Conservation (phyloP, 2,329 filamentous ascomycete species). For the Fusarium secorum region DNA sequence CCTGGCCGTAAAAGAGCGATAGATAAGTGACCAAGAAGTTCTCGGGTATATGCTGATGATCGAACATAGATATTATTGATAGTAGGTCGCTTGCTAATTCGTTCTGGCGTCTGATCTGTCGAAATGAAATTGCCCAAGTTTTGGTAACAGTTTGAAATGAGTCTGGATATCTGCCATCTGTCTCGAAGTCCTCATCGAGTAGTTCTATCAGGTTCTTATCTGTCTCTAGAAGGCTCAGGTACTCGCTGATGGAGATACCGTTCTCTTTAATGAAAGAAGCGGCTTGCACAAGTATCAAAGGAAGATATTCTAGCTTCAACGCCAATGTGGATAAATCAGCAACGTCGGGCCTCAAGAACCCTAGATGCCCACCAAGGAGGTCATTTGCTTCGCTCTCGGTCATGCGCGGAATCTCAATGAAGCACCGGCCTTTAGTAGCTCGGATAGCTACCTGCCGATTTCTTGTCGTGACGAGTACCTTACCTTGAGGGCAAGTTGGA, state of each 20-base stretch:
- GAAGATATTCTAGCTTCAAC: background rate
- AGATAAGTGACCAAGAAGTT: accelerated
- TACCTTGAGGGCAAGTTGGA: background rate
- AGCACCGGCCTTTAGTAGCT: background rate
- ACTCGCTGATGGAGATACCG: accelerated
- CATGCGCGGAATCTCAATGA: background rate
- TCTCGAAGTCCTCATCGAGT: background rate
- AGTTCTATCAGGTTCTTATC: background rate
- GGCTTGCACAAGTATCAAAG: background rate
- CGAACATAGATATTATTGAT: accelerated
- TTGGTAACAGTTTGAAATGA: background rate
- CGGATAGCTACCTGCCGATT: background rate
- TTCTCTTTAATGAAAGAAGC: background rate
- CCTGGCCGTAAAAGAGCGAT: accelerated
- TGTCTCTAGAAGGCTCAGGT: accelerated
- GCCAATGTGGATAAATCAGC: background rate
- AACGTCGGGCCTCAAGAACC: accelerated
- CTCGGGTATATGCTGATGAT: background rate
- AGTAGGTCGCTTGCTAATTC: background rate
- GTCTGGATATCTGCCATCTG: background rate
- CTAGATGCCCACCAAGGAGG: accelerated
- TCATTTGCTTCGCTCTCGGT: background rate
- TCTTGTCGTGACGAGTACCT: background rate
- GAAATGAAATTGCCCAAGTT: background rate
- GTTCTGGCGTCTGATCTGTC: background rate